Base-by-base conservation (phyloP, 2,329 filamentous ascomycete species). In the Ascochyta lentis region DNA sequence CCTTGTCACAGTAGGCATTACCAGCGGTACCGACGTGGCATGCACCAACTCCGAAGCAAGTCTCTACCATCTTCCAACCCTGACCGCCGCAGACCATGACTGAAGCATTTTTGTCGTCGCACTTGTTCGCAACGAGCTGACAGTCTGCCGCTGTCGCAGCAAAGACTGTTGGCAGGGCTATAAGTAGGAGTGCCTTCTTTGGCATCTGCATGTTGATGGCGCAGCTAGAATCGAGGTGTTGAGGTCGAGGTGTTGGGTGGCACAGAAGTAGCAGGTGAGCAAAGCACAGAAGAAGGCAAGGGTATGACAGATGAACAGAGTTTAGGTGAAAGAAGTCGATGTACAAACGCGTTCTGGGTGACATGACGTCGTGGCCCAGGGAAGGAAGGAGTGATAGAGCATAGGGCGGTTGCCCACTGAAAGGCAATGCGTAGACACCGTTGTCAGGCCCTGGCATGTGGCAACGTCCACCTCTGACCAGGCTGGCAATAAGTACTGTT, bases 101-200 rank as follows among this genome's bases (percentile, higher is more conserved):
- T 15, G 27, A 19, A 15, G 33, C 6, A 16, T 41, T 29, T 10
- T 7, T 29, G 3, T 29, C 31, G 38, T 52, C 43, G 33, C 54
- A 48, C 26, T 44, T 52, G 48, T 56, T 56, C 23, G 31, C 23
- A 19, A 39, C 42, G 12, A 52, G 48, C 10, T 31, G 23, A 38
- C 43, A 52, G 10, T 23, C n/a, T 2, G 15, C 16, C 41, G 12
- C 37, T 3, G 42, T 19, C 13, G 42, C 34, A 12, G 19, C 19
- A 15, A 45, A 26, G 8, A 6, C 15, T 41, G 41, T 35, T 12
- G 15, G 15, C 19, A 27, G 27, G n/a, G 7, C 16, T 33, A n/a
- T 5, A 2, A 46, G 29, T 8, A 46, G 5, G 5, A 41, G 13
- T 6, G 27, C 15, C 6, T 27, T 9, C 15, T 27, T 16, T 10